Base-by-base conservation (phyloP, 768 basidiomycete species). In the Termitomyces sp. region DNA sequence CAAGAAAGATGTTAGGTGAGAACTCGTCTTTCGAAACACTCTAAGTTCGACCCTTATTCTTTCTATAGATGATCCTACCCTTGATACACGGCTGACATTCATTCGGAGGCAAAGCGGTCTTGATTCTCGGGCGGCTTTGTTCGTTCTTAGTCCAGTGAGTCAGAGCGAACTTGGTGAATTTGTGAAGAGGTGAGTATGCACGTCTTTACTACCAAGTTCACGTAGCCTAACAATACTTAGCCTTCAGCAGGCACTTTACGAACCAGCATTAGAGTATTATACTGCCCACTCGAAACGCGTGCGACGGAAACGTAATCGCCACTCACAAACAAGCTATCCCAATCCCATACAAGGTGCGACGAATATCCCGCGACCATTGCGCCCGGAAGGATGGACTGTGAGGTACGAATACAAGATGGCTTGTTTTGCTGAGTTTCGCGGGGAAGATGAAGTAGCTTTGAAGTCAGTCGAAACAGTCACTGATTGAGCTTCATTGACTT, bases 331-430 rank as follows among this genome's bases (percentile, higher is more conserved):
- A 4, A 68, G 82, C 2, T 83, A 85, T 62, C 73, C 80, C 5
- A 75, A 76, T n/a, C 74, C 83, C 4, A 64, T 78, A n/a, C 71
- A 80, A 3, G 81, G 78, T 6, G 69, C 67, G 22, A 61, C 75
- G 14, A 69, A 69, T 42, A 69, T 81, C 20, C 70, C 80, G 1
- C 83, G 86, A 18, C 85, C 88, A 0, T 74, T 97, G 5, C 77
- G 90, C 30, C 82, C 88, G 0, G 87, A 92, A 70, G 95, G 95
- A 0, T 99, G 95, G 96, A 92, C 90, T 0, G 94, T 96, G 20
- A 78, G 97, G 32, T 98, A 98, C 66, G 95, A 98, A 68, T 98
- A 94, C 78, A 99, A 98, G 73, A 90, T 95, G 82, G 97, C 90
- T 0, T 88, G 90, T 64, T 98, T 98, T 70, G 94, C 96, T 0